Evolutionary conservation across 257 asterid species (phyloP), one percentile per base, ranked within the genome.

Genomic region (Rhazya stricta): DNA sequence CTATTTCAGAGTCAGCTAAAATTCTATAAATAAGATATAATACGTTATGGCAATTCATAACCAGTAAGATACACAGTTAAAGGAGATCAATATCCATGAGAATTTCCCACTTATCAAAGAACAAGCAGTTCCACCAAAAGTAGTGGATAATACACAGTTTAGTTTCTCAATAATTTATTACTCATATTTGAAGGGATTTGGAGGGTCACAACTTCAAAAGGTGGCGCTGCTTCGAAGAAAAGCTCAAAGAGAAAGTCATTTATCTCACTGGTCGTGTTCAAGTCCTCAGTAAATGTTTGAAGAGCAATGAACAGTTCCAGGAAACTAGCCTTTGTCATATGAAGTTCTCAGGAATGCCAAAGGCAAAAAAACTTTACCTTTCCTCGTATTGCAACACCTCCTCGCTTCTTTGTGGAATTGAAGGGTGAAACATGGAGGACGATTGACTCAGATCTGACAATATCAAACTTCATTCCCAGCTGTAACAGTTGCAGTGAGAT

Each of bases 341-440:
- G 68, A n/a, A 39, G 48, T 23, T 37, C 8, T 2, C 42, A 34
- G 36, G 16, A 53, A 78, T 54, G 48, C 25, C 29, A 37, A 43
- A 79, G 29, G 76, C 43, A 15, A 56, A 75, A n/a, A 76, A 69
- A 62, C 50, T 56, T 85, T 90, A 89, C 99, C 91, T 63, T 76
- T 73, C 94, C 90, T 79, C 89, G 84, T 71, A 92, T 72, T 81
- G 97, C 99, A 81, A 92, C 92, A 56, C 99, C 99, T 21, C 90
- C 98, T 79, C 96, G 81, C 79, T 94, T 94, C 81, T 94, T 94
- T 77, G 96, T 85, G 74, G 99, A 94, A 86, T 94, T 94, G 80
- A 94, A 94, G 65, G 97, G 99, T 75, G 92, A 87, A 74, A 88
- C 96, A 65, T 92, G 99, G 76, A 94, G 94, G 77, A 89, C 80